Evolutionary conservation across 1,284 basidiomycete genomes (phyloP).

Genomic region (Papiliotrema terrestris): DNA sequence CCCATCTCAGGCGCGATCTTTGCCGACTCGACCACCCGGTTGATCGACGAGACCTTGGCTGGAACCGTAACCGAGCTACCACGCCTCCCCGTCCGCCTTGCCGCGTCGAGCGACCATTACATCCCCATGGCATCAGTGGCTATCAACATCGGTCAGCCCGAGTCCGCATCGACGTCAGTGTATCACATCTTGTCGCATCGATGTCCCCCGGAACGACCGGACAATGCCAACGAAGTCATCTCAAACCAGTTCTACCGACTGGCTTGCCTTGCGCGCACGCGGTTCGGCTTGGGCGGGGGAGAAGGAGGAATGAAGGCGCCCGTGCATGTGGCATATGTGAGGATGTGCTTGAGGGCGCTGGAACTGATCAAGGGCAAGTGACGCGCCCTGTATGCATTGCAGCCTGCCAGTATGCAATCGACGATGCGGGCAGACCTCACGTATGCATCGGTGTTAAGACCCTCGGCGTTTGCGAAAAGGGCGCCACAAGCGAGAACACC

Average conservation of each 20-base stretch:
- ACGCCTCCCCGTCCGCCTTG: conserved; percentile 14
- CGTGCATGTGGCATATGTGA: conserved; percentile 17
- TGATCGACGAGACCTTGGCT: conserved; percentile 33
- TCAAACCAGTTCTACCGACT: conserved; percentile 24
- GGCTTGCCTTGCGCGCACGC: conserved; percentile 16
- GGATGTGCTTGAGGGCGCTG: conserved; percentile 4
- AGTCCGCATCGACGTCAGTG: conserved; percentile 9
- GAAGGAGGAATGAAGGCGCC: not conserved
- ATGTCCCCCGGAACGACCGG: conserved; percentile 11
- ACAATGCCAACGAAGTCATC: conserved; percentile 11
- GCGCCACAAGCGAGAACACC: too few species aligned
- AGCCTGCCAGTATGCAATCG: too few species aligned
- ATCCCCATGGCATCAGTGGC: conserved; percentile 28
- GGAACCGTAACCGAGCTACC: conserved; percentile 12
- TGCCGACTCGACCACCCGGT: conserved; percentile 25
- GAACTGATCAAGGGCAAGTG: not conserved
- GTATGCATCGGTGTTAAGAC: too few species aligned
- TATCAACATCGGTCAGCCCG: conserved; percentile 15
- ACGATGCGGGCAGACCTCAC: too few species aligned
- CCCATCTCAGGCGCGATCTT: conserved; percentile 23
- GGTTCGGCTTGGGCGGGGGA: conserved; percentile 16
- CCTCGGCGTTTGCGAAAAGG: too few species aligned
- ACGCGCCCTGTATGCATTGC: too few species aligned
- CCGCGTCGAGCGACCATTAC: not conserved
- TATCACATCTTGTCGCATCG: conserved; percentile 26